These are phyloP conservation scores for Anthoceros angustus DNA, from an alignment of 225 moss, liverwort and hornwort species.

Conservation along the genomic window DNA sequence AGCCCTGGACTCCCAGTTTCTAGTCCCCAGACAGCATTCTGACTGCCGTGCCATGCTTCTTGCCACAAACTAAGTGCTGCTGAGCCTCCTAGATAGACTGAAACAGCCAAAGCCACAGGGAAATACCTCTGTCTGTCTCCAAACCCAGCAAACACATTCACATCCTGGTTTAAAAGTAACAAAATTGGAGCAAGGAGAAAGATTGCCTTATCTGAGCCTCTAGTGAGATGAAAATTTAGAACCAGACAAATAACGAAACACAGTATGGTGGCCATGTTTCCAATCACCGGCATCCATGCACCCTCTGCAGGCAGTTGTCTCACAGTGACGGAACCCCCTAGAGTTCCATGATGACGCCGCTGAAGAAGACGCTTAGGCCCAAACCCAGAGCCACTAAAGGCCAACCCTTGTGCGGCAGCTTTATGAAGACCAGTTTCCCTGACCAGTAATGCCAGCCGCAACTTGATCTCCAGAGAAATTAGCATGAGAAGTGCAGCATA, in stretches of 20 bases:
- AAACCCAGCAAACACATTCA: constrained; percentile 60
- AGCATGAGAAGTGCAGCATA: constrained; percentile 88
- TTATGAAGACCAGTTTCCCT: constrained; percentile 55
- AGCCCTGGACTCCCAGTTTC: constrained; percentile 84
- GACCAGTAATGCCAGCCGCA: constrained; percentile 68
- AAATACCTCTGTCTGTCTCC: constrained; percentile 93
- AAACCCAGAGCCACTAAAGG: constrained; percentile 15
- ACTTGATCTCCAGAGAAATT: constrained; percentile 72
- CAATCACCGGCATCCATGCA: constrained; percentile 92
- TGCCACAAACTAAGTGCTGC: constrained; percentile 72
- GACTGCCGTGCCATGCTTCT: constrained; percentile 91
- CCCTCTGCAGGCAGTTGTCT: constrained; percentile 88
- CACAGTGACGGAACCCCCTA: constrained; percentile 60
- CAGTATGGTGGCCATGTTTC: constrained; percentile 63
- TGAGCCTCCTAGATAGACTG: constrained; percentile 49
- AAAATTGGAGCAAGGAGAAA: constrained; percentile 75
- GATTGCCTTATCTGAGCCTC: constrained; percentile 70
- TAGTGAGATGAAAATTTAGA: constrained; percentile 73
- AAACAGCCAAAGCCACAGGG: constrained; percentile 59
- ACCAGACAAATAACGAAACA: constrained; percentile 69
- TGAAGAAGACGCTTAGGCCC: constrained; percentile 62
- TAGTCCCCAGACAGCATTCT: constrained; percentile 67
- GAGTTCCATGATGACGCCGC: constrained; percentile 48
- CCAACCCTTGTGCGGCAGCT: constrained; percentile 16
- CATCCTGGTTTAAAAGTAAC: constrained; percentile 82